phyloP scores from a whole-genome alignment of 164 flowering plant species.

The Saururus chinensis region DNA sequence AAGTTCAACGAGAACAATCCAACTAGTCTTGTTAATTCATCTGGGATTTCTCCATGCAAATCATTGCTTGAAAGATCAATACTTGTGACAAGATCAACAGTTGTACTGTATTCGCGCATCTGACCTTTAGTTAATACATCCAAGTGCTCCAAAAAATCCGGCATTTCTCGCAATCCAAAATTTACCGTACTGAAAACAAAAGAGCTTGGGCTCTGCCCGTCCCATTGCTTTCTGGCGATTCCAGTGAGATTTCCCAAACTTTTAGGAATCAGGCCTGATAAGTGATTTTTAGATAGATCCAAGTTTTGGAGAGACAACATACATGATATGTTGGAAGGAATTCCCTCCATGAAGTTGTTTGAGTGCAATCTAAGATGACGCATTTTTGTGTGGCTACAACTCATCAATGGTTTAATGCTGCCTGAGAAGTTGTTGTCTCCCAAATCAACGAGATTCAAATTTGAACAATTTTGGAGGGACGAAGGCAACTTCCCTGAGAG shows the following conservation, averaged over 20 bases:
- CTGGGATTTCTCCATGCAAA: too few species aligned
- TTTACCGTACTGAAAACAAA: too few species aligned
- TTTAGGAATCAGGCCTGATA: conserved; percentile 22
- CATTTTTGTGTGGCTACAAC: conserved; percentile 1
- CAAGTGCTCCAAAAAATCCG: not conserved
- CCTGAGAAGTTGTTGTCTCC: conserved; percentile 25
- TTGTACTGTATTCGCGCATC: conserved; percentile 1
- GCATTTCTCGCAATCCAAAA: too few species aligned
- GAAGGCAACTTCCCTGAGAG: conserved; percentile 19
- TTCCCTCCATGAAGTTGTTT: conserved; percentile 17
- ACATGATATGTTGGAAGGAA: conserved; percentile 19
- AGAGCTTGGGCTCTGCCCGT: too few species aligned
- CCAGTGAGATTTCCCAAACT: conserved; percentile 19
- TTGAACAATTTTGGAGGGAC: conserved; percentile 8
- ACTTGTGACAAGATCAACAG: not conserved
- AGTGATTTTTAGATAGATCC: conserved; percentile 14
- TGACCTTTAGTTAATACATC: conserved; percentile 11
- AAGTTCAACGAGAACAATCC: too few species aligned
- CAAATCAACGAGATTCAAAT: conserved; percentile 18
- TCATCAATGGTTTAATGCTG: conserved; percentile 18
- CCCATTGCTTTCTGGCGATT: not conserved
- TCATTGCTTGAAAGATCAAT: conserved; percentile 33
- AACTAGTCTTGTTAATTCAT: too few species aligned
- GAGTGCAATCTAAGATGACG: conserved; percentile 13
- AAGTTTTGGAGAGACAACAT: conserved; percentile 17